Conservation (phyloP, 257 asterid species). For the Ballota nigra region DNA sequence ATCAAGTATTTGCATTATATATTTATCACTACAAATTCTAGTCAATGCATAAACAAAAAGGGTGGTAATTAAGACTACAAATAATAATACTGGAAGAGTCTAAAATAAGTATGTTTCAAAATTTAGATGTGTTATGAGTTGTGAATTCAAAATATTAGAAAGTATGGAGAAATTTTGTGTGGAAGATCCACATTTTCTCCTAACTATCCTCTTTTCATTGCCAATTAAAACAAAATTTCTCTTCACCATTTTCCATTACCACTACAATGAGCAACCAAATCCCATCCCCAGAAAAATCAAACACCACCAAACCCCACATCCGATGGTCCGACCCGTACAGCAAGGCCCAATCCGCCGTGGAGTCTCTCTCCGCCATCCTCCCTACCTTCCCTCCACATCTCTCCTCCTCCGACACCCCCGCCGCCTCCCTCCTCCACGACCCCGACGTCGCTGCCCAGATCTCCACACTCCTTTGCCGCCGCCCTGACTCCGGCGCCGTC, state of each 20-base stretch:
- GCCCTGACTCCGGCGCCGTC: slow-evolving; percentile 76
- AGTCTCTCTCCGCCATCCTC: slow-evolving; percentile 61
- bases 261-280: slow-evolving; percentile 9
- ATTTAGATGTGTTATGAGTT: too few species aligned
- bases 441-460: slow-evolving; percentile 46
- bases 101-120: too few species aligned
- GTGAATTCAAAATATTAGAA: too few species aligned
- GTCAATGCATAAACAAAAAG: too few species aligned
- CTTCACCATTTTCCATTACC: not conserved
- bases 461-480: slow-evolving; percentile 67
- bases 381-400: slow-evolving; percentile 47
- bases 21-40: too few species aligned
- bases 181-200: slow-evolving; percentile 32
- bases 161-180: too few species aligned
- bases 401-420: slow-evolving; percentile 64
- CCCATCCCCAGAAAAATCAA: slow-evolving; percentile 27
- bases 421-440: slow-evolving; percentile 62
- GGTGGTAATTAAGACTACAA: too few species aligned
- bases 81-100: too few species aligned
- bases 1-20: too few species aligned
- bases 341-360: slow-evolving; percentile 57
- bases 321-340: slow-evolving; percentile 76
- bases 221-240: not conserved
- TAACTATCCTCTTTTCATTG: slow-evolving; percentile 12
- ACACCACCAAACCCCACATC: slow-evolving; percentile 42